phyloP scores from a whole-genome alignment of 2,329 filamentous ascomycete species.

The Colletotrichum destructivum region DNA sequence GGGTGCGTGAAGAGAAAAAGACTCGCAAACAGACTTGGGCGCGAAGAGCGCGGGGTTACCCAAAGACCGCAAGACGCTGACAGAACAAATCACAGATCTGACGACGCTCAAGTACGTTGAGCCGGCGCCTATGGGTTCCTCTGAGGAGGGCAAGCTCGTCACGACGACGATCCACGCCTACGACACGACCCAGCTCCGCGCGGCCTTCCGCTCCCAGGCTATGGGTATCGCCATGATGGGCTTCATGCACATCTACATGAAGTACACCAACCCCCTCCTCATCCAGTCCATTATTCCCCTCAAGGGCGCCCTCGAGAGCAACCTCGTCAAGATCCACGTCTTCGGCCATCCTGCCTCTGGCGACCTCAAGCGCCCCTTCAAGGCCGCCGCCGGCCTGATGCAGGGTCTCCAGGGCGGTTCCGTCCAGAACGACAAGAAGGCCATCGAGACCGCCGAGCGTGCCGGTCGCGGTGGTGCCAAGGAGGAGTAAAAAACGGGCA shows the following conservation, averaged over 20 bases:
- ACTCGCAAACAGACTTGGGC: too few species aligned
- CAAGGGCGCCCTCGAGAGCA: constrained; percentile 95
- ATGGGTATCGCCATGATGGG: constrained; percentile 99
- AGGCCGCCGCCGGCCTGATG: constrained; percentile 87
- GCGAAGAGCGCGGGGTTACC: neutral
- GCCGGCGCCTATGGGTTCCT: constrained; percentile 91
- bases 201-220: constrained; percentile 88
- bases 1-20: constrained; percentile 68
- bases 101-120: constrained; percentile 99
- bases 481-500: constrained; percentile 73
- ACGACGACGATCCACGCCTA: constrained; percentile 98
- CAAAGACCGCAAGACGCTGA: constrained; percentile 23
- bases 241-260: constrained; percentile 99
- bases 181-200: constrained; percentile 88
- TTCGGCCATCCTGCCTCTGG: constrained; percentile 89
- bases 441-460: constrained; percentile 85
- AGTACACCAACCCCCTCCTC: constrained; percentile 98
- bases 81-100: constrained; percentile 75
- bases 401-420: constrained; percentile 79
- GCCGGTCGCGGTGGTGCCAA: constrained; percentile 79
- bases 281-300: constrained; percentile 99
- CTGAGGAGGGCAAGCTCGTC: constrained; percentile 95
- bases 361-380: constrained; percentile 97
- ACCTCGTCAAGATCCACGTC: constrained; percentile 95
- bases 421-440: constrained; percentile 93